phyloP scores from a whole-genome alignment of 2,329 filamentous ascomycete genomes.

The Colletotrichum gloeosporioides region DNA sequence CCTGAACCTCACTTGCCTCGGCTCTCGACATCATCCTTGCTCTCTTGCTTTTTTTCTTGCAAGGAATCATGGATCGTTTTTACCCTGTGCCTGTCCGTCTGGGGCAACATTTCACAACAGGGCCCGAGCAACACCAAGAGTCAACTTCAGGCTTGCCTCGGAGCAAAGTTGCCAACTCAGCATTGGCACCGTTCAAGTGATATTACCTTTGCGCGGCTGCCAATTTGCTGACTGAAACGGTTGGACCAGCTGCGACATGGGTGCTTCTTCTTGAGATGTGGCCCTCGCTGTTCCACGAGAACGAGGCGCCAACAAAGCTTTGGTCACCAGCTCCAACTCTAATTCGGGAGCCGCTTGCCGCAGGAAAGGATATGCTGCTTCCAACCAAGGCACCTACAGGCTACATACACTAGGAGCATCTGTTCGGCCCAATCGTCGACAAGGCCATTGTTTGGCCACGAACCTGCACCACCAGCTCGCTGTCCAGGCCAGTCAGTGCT shows the following conservation, averaged over 20 bases:
- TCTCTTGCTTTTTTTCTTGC: not conserved
- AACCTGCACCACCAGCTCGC: not conserved
- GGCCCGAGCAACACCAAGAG: not conserved
- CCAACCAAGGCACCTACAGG: not conserved
- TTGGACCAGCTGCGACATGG: slow-evolving; percentile 15
- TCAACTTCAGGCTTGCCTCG: not conserved
- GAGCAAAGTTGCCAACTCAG: not conserved
- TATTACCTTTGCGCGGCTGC: not conserved
- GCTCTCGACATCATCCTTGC: slow-evolving; percentile 18
- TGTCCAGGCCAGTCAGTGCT: not conserved
- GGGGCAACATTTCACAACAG: not conserved
- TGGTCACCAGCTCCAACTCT: slow-evolving; percentile 21
- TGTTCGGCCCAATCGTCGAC: not conserved
- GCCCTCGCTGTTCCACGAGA: not conserved
- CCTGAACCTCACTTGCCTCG: slow-evolving; percentile 1
- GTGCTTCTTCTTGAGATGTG: not conserved
- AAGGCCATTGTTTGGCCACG: not conserved
- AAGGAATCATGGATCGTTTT: not conserved
- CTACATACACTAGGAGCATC: not conserved
- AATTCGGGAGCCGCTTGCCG: not conserved
- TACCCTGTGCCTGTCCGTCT: not conserved
- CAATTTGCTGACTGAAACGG: slow-evolving; percentile 7
- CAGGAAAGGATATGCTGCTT: not conserved
- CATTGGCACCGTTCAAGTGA: not conserved
- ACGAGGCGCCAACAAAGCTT: not conserved